Evolutionary conservation across 495 filamentous ascomycete species (phyloP).

Genomic region (Penicillium pancosmium): DNA sequence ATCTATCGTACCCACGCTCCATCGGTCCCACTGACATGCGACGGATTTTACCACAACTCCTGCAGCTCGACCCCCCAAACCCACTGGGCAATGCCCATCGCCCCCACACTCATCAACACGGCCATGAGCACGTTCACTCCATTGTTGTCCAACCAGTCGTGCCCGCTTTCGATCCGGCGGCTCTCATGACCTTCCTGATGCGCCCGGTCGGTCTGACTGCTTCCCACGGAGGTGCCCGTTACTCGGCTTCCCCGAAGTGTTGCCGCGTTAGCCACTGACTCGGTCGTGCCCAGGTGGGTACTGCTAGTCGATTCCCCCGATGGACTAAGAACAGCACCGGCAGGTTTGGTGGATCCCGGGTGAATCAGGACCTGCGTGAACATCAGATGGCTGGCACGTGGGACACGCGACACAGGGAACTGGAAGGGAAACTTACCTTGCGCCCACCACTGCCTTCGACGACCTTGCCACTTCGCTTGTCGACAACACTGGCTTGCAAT

Average conservation of each 20-base stretch:
- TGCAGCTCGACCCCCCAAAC: constrained; percentile 39
- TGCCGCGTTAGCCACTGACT: constrained; percentile 41
- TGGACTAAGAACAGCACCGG: not conserved
- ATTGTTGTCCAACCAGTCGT: constrained; percentile 88
- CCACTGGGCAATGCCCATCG: constrained; percentile 63
- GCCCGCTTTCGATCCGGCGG: constrained; percentile 70
- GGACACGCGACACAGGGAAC: constrained; percentile 5
- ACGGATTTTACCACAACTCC: constrained; percentile 16
- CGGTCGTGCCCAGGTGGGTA: constrained; percentile 24
- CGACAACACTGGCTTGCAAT: constrained; percentile 85
- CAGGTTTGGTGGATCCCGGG: constrained; percentile 29
- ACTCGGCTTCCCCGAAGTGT: constrained; percentile 26
- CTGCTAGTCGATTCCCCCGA: constrained; percentile 16
- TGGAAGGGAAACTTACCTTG: constrained; percentile 55
- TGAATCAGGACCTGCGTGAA: constrained; percentile 41
- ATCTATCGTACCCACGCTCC: not conserved
- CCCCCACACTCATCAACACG: constrained; percentile 72
- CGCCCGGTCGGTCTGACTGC: constrained; percentile 9
- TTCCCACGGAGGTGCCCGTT: constrained; percentile 18
- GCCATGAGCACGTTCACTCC: constrained; percentile 93
- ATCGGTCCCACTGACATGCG: not conserved
- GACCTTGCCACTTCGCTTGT: constrained; percentile 79
- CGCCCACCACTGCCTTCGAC: constrained; percentile 84
- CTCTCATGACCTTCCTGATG: constrained; percentile 58
- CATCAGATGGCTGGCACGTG: not conserved